These are phyloP conservation scores for Phaeosphaeria sp. DNA, from an alignment of 2,329 filamentous ascomycete species.

Conservation along the genomic window DNA sequence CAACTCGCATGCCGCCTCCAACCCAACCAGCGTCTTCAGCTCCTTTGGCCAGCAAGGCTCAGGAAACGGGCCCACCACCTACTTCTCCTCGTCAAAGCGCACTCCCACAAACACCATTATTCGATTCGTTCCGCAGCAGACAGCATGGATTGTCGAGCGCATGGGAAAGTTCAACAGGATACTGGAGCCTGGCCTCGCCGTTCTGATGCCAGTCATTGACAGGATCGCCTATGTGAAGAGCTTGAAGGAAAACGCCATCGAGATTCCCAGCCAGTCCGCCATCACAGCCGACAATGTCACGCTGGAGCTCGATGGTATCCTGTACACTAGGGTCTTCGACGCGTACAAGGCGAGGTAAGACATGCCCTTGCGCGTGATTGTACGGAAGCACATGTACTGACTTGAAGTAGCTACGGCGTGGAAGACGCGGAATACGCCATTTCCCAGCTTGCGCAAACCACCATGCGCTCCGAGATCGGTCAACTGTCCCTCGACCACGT, in stretches of 20 bases:
- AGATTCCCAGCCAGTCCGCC: constrained; percentile 96
- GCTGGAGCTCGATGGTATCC: constrained; percentile 89
- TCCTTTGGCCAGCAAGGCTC: constrained; percentile 34
- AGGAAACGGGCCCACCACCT: constrained; percentile 65
- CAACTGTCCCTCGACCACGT: constrained; percentile 97
- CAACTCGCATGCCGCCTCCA: constrained; percentile 33
- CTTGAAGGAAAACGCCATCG: constrained; percentile 92
- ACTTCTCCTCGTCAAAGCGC: constrained; percentile 71
- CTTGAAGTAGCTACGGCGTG: constrained; percentile 78
- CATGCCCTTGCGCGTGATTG: background rate
- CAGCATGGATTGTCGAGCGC: constrained; percentile 98
- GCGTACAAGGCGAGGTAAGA: constrained; percentile 92
- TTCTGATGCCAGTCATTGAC: constrained; percentile 89
- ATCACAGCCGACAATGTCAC: constrained; percentile 99
- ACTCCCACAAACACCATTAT: constrained; percentile 93
- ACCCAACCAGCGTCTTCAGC: constrained; percentile 38
- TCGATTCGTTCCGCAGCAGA: constrained; percentile 98
- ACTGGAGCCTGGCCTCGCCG: constrained; percentile 85
- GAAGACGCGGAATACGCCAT: constrained; percentile 99
- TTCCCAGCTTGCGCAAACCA: constrained; percentile 95
- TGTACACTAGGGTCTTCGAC: constrained; percentile 96
- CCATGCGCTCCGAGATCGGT: constrained; percentile 98
- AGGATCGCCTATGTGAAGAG: constrained; percentile 98
- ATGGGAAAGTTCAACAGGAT: constrained; percentile 98
- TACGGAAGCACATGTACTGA: constrained; percentile 14